Base-by-base conservation (phyloP, 768 basidiomycete genomes). In the Fistulinella prunicolor region DNA sequence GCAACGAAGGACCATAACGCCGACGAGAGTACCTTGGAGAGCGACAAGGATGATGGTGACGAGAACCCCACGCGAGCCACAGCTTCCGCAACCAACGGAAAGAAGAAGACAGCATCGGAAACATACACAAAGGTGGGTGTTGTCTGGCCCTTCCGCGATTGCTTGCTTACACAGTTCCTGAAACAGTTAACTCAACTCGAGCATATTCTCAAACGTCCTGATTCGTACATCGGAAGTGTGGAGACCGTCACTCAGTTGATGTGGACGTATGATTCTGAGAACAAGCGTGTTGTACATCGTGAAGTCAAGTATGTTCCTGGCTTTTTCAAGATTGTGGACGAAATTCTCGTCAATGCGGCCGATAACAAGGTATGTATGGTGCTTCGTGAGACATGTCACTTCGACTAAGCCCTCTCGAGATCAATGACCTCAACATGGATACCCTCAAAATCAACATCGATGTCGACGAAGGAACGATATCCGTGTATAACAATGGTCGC, bases 291-390 rank as follows among this genome's bases (percentile, higher is more conserved):
- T 85, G 82, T 82, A 1, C 69, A 82, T 59, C 78, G 86, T 60
- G 93, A 84, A 40, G 88, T 86, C 54, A 89, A 82, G 59, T 99
- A 86, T 62, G 94, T 97, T 2, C 96, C 96, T 0, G 96, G 94
- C 44, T 95, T 99, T 68, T 94, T 94, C 81, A 99, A 99, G 78
- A 99, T 99, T 60, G 86, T 99, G 13, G 96, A 99, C 61, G 96
- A 99, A 72, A 99, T 99, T 61, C 75, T 99, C 3, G 96, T 99
- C 59, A 99, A 99, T 68, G 96, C 96, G 19, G 96, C 96, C 4
- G 96, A 99, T 66, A 96, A 98, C 73, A 99, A 99, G 85, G 95
- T 90, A 54, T 47, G 75, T 67, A 9, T n/a, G 13, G 32, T 39
- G 3, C 43, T 38, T 38, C 28, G 13, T 17, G 19, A 1, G 16